Base-by-base conservation (phyloP, 257 asterid genomes). In the Gentiana straminea region DNA sequence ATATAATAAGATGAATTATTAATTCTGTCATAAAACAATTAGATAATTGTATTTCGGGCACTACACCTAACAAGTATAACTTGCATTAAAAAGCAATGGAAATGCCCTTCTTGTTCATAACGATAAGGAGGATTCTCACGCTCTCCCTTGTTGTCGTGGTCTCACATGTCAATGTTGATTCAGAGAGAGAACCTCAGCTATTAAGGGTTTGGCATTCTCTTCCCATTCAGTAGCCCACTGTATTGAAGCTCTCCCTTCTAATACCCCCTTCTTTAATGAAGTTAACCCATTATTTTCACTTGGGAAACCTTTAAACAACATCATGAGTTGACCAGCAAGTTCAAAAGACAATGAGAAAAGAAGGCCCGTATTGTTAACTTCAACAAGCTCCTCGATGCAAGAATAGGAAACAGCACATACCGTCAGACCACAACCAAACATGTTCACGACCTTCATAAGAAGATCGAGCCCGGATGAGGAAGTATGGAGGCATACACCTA, bases 401-500 rank as follows among this genome's bases (percentile, higher is more conserved):
- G 97, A 88, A 76, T 92, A 92, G 59, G 97, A 92, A 75, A 88
- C 94, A 51, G 94, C 97, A 77, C 95, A 92, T 64, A 92, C 95
- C 1, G 97, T 95, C 59, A 92, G 73, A 54, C 98, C 97, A 73
- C 98, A 85, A 69, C 98, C 98, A 69, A 85, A 91, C 95, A 85
- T 91, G 76, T 91, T 97, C 59, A 91, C 97, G 60, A 91, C 97
- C 97, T 85, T 92, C 97, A 88, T 92, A 34, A 97, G 97, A 47
- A 92, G 77, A 74, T 88, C 97, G 74, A 92, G 72, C 49, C 98
- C 98, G 36, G 97, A 92, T 12, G 98, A 92, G 37, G 98, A 92
- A 52, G 94, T 85, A 69, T 92, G 98, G 51, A 92, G 79, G 74
- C 95, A 92, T 71, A 88, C 97, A 47, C 98, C 95, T 12, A 92